Conservation (phyloP, 2,329 filamentous ascomycete species). For the Colletotrichum liriopes region DNA sequence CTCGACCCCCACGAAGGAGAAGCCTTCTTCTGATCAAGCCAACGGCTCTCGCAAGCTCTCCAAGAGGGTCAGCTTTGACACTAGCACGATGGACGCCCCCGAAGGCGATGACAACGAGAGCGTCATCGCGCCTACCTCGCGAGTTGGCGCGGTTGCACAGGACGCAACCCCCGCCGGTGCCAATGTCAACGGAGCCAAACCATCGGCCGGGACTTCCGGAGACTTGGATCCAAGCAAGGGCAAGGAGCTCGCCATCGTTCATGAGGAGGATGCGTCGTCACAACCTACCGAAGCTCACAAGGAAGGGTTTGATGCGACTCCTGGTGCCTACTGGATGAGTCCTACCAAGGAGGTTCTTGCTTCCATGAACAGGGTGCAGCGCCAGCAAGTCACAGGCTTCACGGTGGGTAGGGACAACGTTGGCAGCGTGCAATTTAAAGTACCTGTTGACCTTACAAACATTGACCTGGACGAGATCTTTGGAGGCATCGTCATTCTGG, state of each 20-base stretch:
- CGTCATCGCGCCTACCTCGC: conserved; percentile 10
- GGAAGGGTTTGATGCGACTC: conserved; percentile 61
- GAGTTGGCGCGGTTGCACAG: conserved; percentile 14
- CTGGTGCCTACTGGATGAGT: conserved; percentile 89
- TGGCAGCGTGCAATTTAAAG: conserved; percentile 86
- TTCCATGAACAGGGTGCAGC: conserved; percentile 85
- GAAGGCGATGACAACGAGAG: conserved; percentile 33
- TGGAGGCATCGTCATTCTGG: conserved; percentile 82
- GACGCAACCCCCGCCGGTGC: conserved; percentile 15
- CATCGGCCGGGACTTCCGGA: conserved; percentile 55
- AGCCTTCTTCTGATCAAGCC: conserved; percentile 56
- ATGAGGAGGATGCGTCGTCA: conserved; percentile 73
- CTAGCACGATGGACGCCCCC: conserved; percentile 64
- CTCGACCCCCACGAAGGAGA: conserved; percentile 71
- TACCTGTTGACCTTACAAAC: conserved; percentile 85
- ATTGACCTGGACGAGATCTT: conserved; percentile 87
- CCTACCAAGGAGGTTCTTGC: conserved; percentile 83
- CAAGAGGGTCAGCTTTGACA: conserved; percentile 95
- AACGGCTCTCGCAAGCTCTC: conserved; percentile 72
- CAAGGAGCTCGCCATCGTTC: conserved; percentile 84
- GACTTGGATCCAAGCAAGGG: conserved; percentile 82
- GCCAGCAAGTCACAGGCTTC: conserved; percentile 81
- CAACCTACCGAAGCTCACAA: conserved; percentile 48
- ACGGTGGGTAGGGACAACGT: conserved; percentile 87
- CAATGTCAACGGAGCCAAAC: conserved; percentile 41